Percentiles rank a stretch among this genome's conserved stretches.
phyloP scores from a whole-genome alignment of 2,329 filamentous ascomycete genomes.

The Talaromyces islandicus region DNA sequence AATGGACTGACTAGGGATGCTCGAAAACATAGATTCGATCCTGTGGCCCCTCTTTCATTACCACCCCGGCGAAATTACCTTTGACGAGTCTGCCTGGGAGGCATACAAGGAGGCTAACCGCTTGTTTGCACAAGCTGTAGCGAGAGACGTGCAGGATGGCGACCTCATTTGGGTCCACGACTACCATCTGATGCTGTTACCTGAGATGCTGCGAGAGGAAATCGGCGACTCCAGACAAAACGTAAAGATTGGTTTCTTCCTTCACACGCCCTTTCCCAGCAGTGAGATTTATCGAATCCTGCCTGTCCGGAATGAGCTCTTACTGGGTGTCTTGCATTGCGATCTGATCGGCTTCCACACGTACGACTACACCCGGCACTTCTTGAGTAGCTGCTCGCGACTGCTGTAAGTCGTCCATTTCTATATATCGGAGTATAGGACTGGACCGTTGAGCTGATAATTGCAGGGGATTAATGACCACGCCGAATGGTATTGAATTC shows the following conservation, averaged over 20 bases:
- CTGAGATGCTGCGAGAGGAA: slow-evolving; percentile 84
- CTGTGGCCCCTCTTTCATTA: slow-evolving; percentile 97
- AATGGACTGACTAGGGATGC: slow-evolving; percentile 3
- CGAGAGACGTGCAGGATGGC: slow-evolving; percentile 77
- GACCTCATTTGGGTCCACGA: slow-evolving; percentile 95
- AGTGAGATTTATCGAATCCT: slow-evolving; percentile 93
- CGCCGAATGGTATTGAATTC: slow-evolving; percentile 85
- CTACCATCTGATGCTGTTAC: slow-evolving; percentile 92
- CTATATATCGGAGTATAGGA: not conserved
- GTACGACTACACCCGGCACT: slow-evolving; percentile 91
- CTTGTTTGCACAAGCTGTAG: slow-evolving; percentile 78
- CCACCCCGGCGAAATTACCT: slow-evolving; percentile 92
- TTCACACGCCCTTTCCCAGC: slow-evolving; percentile 91
- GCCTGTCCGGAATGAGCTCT: slow-evolving; percentile 77
- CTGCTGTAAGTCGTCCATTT: slow-evolving; percentile 56
- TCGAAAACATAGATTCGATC: slow-evolving; percentile 65
- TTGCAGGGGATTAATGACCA: slow-evolving; percentile 51
- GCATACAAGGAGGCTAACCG: slow-evolving; percentile 88
- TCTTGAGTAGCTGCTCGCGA: slow-evolving; percentile 84
- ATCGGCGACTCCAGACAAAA: slow-evolving; percentile 73
- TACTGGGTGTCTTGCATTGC: slow-evolving; percentile 79
- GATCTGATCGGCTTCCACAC: slow-evolving; percentile 95
- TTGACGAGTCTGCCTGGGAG: slow-evolving; percentile 85
- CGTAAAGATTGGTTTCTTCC: slow-evolving; percentile 92
- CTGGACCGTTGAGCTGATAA: not conserved